These are phyloP conservation scores for Wilhelminamyces savonicus DNA, from an alignment of 805 yeast genomes.

Conservation along the genomic window DNA sequence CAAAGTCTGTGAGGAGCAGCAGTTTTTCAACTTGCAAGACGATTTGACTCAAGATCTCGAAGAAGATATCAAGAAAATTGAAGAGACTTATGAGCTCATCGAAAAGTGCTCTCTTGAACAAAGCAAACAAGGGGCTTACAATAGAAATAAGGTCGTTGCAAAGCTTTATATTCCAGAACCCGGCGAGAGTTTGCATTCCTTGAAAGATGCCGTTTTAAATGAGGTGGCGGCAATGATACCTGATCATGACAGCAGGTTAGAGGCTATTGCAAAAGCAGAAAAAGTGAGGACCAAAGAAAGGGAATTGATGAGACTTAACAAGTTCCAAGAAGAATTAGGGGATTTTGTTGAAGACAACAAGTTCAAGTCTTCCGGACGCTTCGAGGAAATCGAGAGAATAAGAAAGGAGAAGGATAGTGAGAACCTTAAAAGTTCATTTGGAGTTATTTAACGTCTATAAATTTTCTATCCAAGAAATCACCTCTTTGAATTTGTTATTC, in stretches of 20 bases:
- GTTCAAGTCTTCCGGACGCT: constrained; percentile 80
- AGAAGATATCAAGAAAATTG: constrained; percentile 75
- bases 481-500: constrained; percentile 4
- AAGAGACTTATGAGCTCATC: constrained; percentile 75
- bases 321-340: constrained; percentile 80
- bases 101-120: constrained; percentile 79
- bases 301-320: constrained; percentile 47
- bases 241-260: constrained; percentile 76
- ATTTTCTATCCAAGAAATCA: constrained; percentile 1
- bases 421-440: constrained; percentile 49
- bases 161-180: constrained; percentile 53
- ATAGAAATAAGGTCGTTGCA: constrained; percentile 31
- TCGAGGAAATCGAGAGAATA: constrained; percentile 74
- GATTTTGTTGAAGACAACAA: constrained; percentile 75
- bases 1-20: constrained; percentile 89
- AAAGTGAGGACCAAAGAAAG: constrained; percentile 67
- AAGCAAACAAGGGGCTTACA: constrained; percentile 48
- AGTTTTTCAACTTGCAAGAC: constrained; percentile 83
- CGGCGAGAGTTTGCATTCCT: constrained; percentile 49
- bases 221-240: constrained; percentile 80
- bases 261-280: constrained; percentile 87
- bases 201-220: constrained; percentile 70
- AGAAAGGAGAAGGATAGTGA: constrained; percentile 65
- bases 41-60: constrained; percentile 72
- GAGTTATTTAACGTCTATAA: constrained; percentile 13